These are phyloP conservation scores for Patellaria atrata DNA, from an alignment of 495 filamentous ascomycete genomes.

Conservation along the genomic window DNA sequence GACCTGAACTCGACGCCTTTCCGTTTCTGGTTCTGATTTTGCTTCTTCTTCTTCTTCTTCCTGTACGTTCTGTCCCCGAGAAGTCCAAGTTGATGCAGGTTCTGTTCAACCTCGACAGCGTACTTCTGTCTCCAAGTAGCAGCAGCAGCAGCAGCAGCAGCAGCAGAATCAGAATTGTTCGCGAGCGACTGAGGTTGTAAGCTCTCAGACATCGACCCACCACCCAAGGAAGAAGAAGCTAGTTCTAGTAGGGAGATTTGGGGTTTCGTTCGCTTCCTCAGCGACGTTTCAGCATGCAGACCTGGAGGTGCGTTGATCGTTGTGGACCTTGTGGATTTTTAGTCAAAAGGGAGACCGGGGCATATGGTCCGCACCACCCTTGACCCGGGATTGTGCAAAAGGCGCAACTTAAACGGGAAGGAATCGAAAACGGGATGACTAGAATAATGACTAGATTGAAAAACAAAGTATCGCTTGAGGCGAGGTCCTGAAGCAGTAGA, in stretches of 20 bases:
- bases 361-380: no score
- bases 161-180: no score
- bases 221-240: constrained; percentile 9
- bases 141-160: no score
- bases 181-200: constrained; percentile 6
- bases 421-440: no score
- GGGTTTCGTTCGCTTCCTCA: constrained; percentile 18
- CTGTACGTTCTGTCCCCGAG: constrained; percentile 13
- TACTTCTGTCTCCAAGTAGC: constrained; percentile 8
- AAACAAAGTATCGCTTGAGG: no score
- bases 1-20: constrained; percentile 19
- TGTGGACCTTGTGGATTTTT: no score
- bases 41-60: no score
- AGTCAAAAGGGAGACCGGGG: no score
- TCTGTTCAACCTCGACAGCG: constrained; percentile 13
- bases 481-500: no score
- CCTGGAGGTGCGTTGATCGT: constrained; percentile 13
- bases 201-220: constrained; percentile 21
- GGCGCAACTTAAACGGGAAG: no score
- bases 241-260: constrained; percentile 4
- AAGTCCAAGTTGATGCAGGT: constrained; percentile 19
- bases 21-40: constrained; percentile 11
- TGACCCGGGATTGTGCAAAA: no score
- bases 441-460: no score
- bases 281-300: constrained; percentile 21